Evolutionary conservation across 2,329 filamentous ascomycete species (phyloP), one percentile per base, ranked within the genome.

Genomic region (Tolypocladium paradoxum): DNA sequence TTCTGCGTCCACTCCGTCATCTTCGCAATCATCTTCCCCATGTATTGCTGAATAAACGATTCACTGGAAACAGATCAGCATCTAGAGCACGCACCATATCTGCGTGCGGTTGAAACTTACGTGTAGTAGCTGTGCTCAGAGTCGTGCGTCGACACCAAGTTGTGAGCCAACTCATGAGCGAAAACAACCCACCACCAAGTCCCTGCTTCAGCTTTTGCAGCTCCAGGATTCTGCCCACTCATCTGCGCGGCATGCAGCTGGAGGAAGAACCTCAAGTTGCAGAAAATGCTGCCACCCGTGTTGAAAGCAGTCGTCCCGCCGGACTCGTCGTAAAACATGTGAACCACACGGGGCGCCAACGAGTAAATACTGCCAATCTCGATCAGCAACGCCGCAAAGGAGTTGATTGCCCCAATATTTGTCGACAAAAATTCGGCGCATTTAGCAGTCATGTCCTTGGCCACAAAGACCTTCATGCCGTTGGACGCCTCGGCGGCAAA

Each of bases 101-200:
- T 14, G 9, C 4, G 11, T 31, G 49, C 27, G 1, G 12, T 5
- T 37, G 27, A 18, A 48, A 73, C 78, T 69, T 70, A 84, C 72
- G 85, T 92, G 65, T 93, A 95, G 65, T 85, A 95, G 62, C 84
- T 88, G 69, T 95, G 90, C 52, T 87, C 80, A 18, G 87, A 76
- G 63, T 85, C 86, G 68, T 97, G 92, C 57, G 83, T 78, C 37
- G 73, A 71, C 9, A 96, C 89, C 52, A 99, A 72, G 66, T 99
- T 99, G 71, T 99, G 93, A 54, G 93, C 91, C 68, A 99, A 72
- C 72, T 99, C 95, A 67, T 99, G 93, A 57, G 90, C 95, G 56
- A 96, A 68, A n/a, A 93, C 90, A 58, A 96, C 87, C 82, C 87
- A 96, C 92, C 92, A 97, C 76, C 91, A 95, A 1, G 86, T 81